phyloP scores from a whole-genome alignment of 2,329 filamentous ascomycete species.

The Venturia effusa region DNA sequence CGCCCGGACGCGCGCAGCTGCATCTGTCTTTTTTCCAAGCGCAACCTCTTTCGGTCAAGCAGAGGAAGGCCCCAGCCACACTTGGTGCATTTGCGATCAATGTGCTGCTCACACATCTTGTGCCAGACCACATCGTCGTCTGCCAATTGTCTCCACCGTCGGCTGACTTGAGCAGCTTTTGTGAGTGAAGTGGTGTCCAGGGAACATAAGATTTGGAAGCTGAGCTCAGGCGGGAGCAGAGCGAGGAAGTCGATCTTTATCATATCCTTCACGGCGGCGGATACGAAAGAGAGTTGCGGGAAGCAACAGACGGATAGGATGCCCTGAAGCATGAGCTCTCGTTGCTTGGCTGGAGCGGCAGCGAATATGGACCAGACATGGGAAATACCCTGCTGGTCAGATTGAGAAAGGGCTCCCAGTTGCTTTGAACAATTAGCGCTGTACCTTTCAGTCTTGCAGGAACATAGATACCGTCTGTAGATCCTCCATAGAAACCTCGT shows the following conservation, averaged over 20 bases:
- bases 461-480: conserved; percentile 58
- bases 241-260: conserved; percentile 96
- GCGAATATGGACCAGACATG: conserved; percentile 98
- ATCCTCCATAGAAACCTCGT: conserved; percentile 93
- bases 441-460: neutral
- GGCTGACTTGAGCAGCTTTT: conserved; percentile 90
- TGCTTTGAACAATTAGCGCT: conserved; percentile 41
- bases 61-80: conserved; percentile 92
- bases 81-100: conserved; percentile 85
- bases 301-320: conserved; percentile 97
- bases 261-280: conserved; percentile 80
- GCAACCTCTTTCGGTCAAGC: conserved; percentile 76
- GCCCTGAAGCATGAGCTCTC: conserved; percentile 91
- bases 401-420: conserved; percentile 67
- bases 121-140: conserved; percentile 98
- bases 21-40: conserved; percentile 62
- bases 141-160: conserved; percentile 77
- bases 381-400: conserved; percentile 88
- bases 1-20: conserved; percentile 45
- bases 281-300: conserved; percentile 87
- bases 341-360: conserved; percentile 83
- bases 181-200: conserved; percentile 91
- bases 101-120: conserved; percentile 95
- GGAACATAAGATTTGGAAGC: conserved; percentile 85
- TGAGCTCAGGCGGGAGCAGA: conserved; percentile 78